Base-by-base conservation (phyloP, 345 rosid species). In the Citrus trifoliata region DNA sequence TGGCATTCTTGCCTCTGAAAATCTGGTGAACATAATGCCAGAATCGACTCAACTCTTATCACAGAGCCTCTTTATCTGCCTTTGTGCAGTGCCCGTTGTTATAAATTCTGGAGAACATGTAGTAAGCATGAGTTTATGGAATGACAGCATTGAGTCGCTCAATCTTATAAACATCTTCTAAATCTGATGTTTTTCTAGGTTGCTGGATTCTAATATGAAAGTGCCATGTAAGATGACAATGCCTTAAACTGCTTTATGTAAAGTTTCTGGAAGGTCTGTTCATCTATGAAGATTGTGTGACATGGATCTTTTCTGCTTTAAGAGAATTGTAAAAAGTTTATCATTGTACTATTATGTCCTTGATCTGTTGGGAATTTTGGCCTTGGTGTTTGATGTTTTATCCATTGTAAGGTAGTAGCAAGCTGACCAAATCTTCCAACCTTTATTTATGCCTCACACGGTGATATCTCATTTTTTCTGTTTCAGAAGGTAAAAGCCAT, bases 401-500 rank as follows among this genome's bases (percentile, higher is more conserved):
- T 56, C 1, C 10, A 72, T 32, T 55, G 3, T 27, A 30, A 13
- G 42, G 55, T 7, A 19, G 32, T 56, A 13, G 38, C 9, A 51
- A 21, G 18, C 27, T 25, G 21, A 40, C 32, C 76, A 35, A n/a
- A 46, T 48, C 60, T 51, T 70, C 40, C 32, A 16, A 16, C 16
- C 22, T 4, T 48, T 59, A 4, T 33, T 2, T 24, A 8, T 71
- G 22, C 46, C 12, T 55, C 28, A 0, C 6, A 30, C 22, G 10
- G 12, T 24, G 25, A 56, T 65, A 25, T 30, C 58, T 67, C 14
- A 5, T 68, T 24, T 28, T 30, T 75, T 68, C 21, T 73, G 42
- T 62, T 82, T 60, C 92, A 94, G 98, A 94, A 87, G 83, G 79
- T 94, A 86, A 90, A 85, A 77, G 81, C 89, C 40, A 92, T 94